Conservation (phyloP, 1,139 yeast genomes). For the Candida sanyaensis region DNA sequence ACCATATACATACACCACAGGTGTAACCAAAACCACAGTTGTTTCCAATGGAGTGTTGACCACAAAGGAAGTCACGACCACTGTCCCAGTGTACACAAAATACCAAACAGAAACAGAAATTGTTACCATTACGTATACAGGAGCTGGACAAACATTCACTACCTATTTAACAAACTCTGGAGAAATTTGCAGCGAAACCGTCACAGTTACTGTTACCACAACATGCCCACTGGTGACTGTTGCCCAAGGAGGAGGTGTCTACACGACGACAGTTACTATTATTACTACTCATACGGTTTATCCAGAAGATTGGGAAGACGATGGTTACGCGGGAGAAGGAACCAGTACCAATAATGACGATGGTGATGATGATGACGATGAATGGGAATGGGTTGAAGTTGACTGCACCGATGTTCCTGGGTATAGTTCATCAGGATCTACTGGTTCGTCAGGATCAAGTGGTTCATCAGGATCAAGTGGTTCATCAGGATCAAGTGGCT, state of each 20-base stretch:
- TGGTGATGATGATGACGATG: conserved; percentile 11
- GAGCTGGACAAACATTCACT: conserved; percentile 13
- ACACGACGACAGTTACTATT: conserved; percentile 15
- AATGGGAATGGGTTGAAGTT: conserved; percentile 16
- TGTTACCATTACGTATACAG: conserved; percentile 13
- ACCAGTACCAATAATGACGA: not conserved
- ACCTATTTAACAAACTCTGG: conserved; percentile 11
- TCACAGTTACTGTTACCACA: conserved; percentile 13
- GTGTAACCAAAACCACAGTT: not conserved
- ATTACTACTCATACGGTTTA: conserved; percentile 14
- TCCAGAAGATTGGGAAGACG: conserved; percentile 13
- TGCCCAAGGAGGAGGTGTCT: conserved; percentile 9
- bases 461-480: no score
- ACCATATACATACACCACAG: conserved; percentile 2
- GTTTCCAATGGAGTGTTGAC: conserved; percentile 8
- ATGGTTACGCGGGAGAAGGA: conserved; percentile 8
- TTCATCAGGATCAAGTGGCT: no score
- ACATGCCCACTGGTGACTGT: conserved; percentile 13
- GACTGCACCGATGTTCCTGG: conserved; percentile 6
- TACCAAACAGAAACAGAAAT: conserved; percentile 8
- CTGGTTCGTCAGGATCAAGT: no score
- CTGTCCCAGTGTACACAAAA: conserved; percentile 6
- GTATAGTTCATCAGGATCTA: no score
- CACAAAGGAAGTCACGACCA: conserved; percentile 11
- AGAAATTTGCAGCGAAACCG: conserved; percentile 11